A percentile compares a stretch with the other conserved stretches of the same genome.
phyloP scores from a whole-genome alignment of 1,139 yeast genomes.

The Suhomyces bolitotheri region DNA sequence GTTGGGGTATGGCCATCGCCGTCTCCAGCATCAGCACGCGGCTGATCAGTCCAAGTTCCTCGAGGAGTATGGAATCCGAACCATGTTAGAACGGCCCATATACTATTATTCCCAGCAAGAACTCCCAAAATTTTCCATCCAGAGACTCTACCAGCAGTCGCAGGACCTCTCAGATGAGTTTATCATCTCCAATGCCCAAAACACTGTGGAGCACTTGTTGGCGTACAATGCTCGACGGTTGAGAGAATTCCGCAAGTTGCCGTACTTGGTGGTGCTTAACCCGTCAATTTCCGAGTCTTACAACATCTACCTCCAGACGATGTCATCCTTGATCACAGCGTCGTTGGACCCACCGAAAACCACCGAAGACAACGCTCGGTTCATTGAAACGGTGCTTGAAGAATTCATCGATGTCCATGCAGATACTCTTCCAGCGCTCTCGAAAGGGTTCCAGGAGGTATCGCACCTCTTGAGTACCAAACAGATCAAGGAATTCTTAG shows the following conservation, averaged over 20 bases:
- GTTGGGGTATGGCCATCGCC: neutral
- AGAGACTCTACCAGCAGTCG: constrained; percentile 43
- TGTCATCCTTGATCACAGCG: constrained; percentile 58
- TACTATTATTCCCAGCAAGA: constrained; percentile 48
- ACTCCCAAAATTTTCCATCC: constrained; percentile 50
- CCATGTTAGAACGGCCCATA: constrained; percentile 53
- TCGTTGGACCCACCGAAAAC: constrained; percentile 42
- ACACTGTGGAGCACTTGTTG: constrained; percentile 46
- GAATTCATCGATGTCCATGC: constrained; percentile 72
- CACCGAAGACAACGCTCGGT: constrained; percentile 51
- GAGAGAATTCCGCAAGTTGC: constrained; percentile 67
- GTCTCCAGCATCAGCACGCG: constrained; percentile 10
- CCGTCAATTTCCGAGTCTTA: constrained; percentile 88
- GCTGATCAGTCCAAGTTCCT: constrained; percentile 31
- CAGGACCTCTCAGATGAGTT: constrained; percentile 38
- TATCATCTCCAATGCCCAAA: constrained; percentile 37
- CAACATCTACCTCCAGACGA: constrained; percentile 67
- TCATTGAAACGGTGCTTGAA: constrained; percentile 50
- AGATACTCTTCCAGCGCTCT: constrained; percentile 77
- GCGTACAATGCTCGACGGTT: constrained; percentile 56
- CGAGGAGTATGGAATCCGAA: constrained; percentile 50
- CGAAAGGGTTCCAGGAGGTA: constrained; percentile 82
- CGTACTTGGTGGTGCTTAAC: constrained; percentile 80
- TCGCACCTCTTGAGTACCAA: constrained; percentile 50
- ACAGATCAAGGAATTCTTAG: constrained; percentile 61